Base-by-base conservation (phyloP, 306 rosid genomes). In the Erythrophleum fordii region DNA sequence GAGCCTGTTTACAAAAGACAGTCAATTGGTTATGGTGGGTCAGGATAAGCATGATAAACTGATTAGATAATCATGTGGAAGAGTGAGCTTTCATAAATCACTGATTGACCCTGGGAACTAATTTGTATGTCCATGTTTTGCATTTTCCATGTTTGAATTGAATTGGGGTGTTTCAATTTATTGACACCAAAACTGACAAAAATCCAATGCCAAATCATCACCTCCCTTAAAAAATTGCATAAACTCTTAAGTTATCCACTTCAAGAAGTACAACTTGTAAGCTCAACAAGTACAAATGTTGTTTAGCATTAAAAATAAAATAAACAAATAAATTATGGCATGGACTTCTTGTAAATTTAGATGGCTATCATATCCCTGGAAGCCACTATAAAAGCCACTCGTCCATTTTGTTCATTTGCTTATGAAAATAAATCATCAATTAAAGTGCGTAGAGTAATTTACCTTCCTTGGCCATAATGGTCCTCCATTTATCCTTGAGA, bases 401-500 rank as follows among this genome's bases (percentile, higher is more conserved):
- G n/a, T 28, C 73, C 37, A 73, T 58, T 35, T n/a, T 8, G 48
- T 39, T 64, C 23, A 42, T 52, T 61, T 22, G 17, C 60, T 75
- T 10, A 20, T 23, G 31, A 29, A 73, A 52, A 66, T 34, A 73
- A 73, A 68, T 74, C 51, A 72, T 2, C 46, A 73, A 6, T 6
- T 41, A 42, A 81, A 74, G 17, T 23, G 55, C 16, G 46, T 18
- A 46, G n/a, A 20, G 64, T 37, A 23, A 67, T 59, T 70, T 77
- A 86, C 89, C 87, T 87, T 81, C n/a, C 79, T 74, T 74, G 73
- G 81, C 48, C 52, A 9, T 34, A 13, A 83, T 74, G 31, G 60
- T 84, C 83, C 80, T 91, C 97, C 97, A 95, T 76, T 95, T 95
- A 83, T 95, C 97, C 87, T 88, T 93, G n/a, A 87, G 90, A 80